Conservation (phyloP, 1,284 basidiomycete species). For the Tylopilus sp. region DNA sequence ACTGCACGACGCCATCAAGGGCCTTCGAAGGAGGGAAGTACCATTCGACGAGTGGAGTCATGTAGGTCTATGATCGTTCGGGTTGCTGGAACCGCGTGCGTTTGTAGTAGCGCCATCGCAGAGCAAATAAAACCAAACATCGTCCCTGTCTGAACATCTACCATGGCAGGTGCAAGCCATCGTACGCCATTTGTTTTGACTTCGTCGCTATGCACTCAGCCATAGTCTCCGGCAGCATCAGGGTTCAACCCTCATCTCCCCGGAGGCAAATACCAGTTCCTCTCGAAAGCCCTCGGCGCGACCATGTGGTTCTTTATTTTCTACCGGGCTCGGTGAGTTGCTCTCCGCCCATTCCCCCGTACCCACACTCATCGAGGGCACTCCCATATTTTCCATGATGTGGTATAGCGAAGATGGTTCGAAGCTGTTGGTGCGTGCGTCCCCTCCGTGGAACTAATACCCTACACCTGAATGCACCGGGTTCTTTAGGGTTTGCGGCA, state of each 20-base stretch:
- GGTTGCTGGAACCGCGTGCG: no score
- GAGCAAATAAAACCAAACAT: slow-evolving; percentile 30
- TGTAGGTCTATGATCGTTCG: no score
- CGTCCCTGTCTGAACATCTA: slow-evolving; percentile 22
- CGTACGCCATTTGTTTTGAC: slow-evolving; percentile 15
- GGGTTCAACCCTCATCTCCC: slow-evolving; percentile 87
- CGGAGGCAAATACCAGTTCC: slow-evolving; percentile 69
- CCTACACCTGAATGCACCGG: slow-evolving; percentile 7
- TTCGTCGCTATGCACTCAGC: not conserved
- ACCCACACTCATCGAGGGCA: slow-evolving; percentile 1
- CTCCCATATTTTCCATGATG: slow-evolving; percentile 1
- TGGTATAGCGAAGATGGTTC: slow-evolving; percentile 62
- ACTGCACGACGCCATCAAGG: no score
- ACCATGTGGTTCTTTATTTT: slow-evolving; percentile 99
- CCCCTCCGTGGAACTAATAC: not conserved
- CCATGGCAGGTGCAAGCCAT: slow-evolving; percentile 31
- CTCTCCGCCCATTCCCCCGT: not conserved
- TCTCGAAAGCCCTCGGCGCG: slow-evolving; percentile 83
- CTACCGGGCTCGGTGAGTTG: slow-evolving; percentile 81
- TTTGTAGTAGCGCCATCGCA: no score
- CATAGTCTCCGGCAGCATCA: slow-evolving; percentile 39
- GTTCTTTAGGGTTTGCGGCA: slow-evolving; percentile 47
- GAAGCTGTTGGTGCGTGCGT: slow-evolving; percentile 57
- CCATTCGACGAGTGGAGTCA: no score
- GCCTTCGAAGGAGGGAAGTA: no score